Conservation (phyloP, 306 rosid genomes). For the Vigna unguiculata region DNA sequence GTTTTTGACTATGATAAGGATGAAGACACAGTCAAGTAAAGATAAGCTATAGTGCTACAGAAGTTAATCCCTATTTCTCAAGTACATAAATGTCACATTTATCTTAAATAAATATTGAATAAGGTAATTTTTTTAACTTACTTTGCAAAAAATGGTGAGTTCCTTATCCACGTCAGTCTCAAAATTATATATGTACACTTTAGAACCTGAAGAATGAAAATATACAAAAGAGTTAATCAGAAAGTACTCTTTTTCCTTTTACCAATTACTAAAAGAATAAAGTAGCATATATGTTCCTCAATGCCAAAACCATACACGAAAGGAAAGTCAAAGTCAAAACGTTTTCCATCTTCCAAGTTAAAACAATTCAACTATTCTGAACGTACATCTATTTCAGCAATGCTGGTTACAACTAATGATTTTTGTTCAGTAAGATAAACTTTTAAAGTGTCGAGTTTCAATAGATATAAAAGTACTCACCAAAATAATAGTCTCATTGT, state of each 20-base stretch:
- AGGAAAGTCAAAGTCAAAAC: slow-evolving; percentile 24
- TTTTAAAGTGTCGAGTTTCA: slow-evolving; percentile 2
- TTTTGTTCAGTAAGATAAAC: slow-evolving; percentile 27
- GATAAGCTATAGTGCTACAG: slow-evolving; percentile 17
- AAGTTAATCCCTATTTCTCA: slow-evolving; percentile 34
- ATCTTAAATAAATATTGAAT: slow-evolving; percentile 25
- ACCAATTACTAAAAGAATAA: slow-evolving; percentile 17
- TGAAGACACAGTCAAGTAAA: neutral
- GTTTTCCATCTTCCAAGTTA: slow-evolving; percentile 7
- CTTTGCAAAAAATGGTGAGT: slow-evolving; percentile 80
- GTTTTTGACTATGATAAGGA: neutral
- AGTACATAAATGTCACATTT: slow-evolving; percentile 29
- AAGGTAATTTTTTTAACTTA: slow-evolving; percentile 39
- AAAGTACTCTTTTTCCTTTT: slow-evolving; percentile 13
- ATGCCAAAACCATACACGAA: slow-evolving; percentile 25
- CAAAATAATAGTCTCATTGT: slow-evolving; percentile 77
- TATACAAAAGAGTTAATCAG: neutral
- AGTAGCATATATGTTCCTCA: slow-evolving; percentile 28
- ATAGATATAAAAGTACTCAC: slow-evolving; percentile 57
- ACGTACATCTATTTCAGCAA: neutral
- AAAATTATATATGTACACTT: slow-evolving; percentile 62
- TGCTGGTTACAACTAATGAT: slow-evolving; percentile 23
- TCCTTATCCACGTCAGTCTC: slow-evolving; percentile 88
- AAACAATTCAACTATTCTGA: slow-evolving; percentile 18
- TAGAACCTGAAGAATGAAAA: slow-evolving; percentile 68